These are phyloP conservation scores for Martiniozyma abietophila DNA, from an alignment of 805 yeast genomes.

Conservation along the genomic window DNA sequence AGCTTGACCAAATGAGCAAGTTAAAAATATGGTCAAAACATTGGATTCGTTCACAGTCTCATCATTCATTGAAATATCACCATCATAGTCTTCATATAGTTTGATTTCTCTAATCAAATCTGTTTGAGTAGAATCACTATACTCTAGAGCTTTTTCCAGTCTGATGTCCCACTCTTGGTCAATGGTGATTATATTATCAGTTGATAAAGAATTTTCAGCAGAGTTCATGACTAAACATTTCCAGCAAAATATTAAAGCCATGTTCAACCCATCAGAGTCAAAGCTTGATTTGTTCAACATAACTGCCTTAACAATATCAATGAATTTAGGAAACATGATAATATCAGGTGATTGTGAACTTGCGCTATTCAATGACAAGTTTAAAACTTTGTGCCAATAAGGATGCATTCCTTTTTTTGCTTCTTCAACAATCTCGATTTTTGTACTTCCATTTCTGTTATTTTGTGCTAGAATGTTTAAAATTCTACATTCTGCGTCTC, in stretches of 20 bases:
- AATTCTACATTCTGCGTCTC: constrained; percentile 57
- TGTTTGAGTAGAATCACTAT: constrained; percentile 44
- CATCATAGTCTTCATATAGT: constrained; percentile 12
- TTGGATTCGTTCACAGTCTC: not conserved
- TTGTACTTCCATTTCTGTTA: constrained; percentile 11
- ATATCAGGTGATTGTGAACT: constrained; percentile 8
- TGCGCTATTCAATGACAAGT: not conserved
- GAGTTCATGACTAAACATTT: constrained; percentile 62
- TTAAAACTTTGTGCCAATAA: constrained; percentile 54
- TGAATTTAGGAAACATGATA: constrained; percentile 41
- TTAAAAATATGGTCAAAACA: constrained; percentile 25
- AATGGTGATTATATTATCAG: constrained; percentile 36
- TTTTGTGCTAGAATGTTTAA: constrained; percentile 55
- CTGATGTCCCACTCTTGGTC: constrained; percentile 73
- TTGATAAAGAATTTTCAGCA: constrained; percentile 36
- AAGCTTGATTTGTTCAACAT: constrained; percentile 20
- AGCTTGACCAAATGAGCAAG: constrained; percentile 18
- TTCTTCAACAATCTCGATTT: constrained; percentile 72
- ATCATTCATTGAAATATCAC: constrained; percentile 10
- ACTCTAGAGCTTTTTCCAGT: constrained; percentile 57
- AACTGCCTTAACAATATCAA: constrained; percentile 30
- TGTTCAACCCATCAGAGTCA: constrained; percentile 15
- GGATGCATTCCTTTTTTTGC: constrained; percentile 77
- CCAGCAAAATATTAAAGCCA: constrained; percentile 44
- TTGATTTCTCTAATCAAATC: constrained; percentile 18